Conservation (phyloP, 202 grass and related monocot genomes). For the Setaria viridis region DNA sequence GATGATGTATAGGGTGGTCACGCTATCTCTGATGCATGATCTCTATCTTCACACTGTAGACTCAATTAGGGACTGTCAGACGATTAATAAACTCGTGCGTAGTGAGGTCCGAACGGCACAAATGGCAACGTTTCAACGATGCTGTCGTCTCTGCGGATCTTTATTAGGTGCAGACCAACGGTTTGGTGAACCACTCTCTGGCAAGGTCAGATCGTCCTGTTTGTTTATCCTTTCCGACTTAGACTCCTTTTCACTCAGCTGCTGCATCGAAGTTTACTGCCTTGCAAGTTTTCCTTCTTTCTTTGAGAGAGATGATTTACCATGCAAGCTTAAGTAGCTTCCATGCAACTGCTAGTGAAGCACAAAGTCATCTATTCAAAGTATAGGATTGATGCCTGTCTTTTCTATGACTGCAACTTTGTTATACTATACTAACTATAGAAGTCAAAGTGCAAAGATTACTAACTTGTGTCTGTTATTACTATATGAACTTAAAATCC, state of each 20-base stretch:
- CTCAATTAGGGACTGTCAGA: not conserved
- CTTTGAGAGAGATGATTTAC: no score
- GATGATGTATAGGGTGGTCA: not conserved
- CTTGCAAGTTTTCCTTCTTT: not conserved
- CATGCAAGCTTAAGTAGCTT: not conserved
- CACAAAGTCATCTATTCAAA: not conserved
- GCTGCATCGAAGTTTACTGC: not conserved
- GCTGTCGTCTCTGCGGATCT: constrained; percentile 47
- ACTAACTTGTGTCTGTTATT: not conserved
- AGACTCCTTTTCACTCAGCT: not conserved
- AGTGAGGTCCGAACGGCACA: constrained; percentile 10
- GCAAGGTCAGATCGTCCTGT: not conserved
- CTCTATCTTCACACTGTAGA: constrained; percentile 24
- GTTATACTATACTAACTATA: not conserved
- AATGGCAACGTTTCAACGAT: constrained; percentile 44
- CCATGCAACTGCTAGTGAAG: not conserved
- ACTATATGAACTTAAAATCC: not conserved
- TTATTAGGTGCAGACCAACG: constrained; percentile 59
- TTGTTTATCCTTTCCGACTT: not conserved
- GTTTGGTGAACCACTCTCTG: constrained; percentile 63
- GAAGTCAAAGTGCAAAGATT: not conserved
- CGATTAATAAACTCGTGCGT: constrained; percentile 13
- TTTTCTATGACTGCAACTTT: not conserved
- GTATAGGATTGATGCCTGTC: not conserved
- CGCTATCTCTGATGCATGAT: not conserved